These are phyloP conservation scores for Ascochyta koolunga DNA, from an alignment of 2,329 filamentous ascomycete genomes.

Conservation along the genomic window DNA sequence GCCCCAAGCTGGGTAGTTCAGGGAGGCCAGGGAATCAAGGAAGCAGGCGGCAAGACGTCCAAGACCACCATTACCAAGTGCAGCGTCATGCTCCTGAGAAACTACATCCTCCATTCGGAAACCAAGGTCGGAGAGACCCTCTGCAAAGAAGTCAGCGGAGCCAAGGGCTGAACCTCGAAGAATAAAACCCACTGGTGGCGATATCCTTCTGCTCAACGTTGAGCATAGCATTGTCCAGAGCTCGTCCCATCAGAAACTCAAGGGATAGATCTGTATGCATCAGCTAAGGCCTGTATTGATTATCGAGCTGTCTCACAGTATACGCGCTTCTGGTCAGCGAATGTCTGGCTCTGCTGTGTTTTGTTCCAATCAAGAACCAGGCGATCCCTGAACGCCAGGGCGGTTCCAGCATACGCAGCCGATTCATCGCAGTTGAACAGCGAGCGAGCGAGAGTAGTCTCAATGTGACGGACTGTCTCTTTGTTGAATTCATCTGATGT, in stretches of 20 bases:
- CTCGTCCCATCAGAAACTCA: slow-evolving; percentile 96
- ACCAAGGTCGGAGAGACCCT: slow-evolving; percentile 84
- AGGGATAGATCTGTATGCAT: slow-evolving; percentile 75
- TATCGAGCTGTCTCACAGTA: slow-evolving; percentile 69
- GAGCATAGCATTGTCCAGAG: slow-evolving; percentile 97
- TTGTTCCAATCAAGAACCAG: slow-evolving; percentile 97
- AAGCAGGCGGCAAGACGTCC: slow-evolving; percentile 95
- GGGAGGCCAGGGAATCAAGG: slow-evolving; percentile 90
- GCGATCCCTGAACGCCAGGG: slow-evolving; percentile 89
- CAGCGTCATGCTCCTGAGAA: slow-evolving; percentile 92
- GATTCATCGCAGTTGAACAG: slow-evolving; percentile 97
- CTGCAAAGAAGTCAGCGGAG: slow-evolving; percentile 53
- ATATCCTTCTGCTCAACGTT: slow-evolving; percentile 88
- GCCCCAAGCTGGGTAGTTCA: slow-evolving; percentile 97
- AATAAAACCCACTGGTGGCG: slow-evolving; percentile 69
- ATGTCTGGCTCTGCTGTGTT: slow-evolving; percentile 95
- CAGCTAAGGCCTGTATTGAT: too few relatives aligned
- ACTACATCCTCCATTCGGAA: slow-evolving; percentile 98
- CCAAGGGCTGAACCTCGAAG: not conserved
- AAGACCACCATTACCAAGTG: slow-evolving; percentile 92
- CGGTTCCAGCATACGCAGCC: slow-evolving; percentile 89
- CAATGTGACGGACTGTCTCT: slow-evolving; percentile 91
- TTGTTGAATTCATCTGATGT: slow-evolving; percentile 81
- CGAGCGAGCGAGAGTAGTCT: slow-evolving; percentile 93
- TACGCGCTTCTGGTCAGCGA: slow-evolving; percentile 86